A percentile compares a stretch with the other conserved stretches of the same genome.
phyloP scores from a whole-genome alignment of 164 flowering plant species.

The Cinnamomum chago region DNA sequence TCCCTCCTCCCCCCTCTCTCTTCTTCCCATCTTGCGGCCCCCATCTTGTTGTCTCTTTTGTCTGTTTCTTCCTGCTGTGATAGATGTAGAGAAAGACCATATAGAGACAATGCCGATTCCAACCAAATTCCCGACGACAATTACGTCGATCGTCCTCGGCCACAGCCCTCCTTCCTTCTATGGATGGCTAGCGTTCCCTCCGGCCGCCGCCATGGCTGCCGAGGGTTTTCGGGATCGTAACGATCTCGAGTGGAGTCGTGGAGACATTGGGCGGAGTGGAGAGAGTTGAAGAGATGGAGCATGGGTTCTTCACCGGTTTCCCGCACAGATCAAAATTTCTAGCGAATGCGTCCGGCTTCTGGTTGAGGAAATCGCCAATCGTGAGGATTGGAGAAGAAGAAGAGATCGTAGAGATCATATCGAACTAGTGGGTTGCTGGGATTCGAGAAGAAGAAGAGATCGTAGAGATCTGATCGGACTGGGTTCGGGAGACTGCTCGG shows the following conservation, averaged over 20 bases:
- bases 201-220: background rate
- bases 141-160: constrained; percentile 3
- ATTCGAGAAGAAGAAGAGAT: constrained; percentile 11
- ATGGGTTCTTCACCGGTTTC: constrained; percentile 51
- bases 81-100: background rate
- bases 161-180: background rate
- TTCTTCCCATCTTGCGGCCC: too few relatives aligned
- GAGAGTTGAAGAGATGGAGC: constrained; percentile 50
- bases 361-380: constrained; percentile 34
- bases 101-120: constrained; percentile 2
- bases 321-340: constrained; percentile 75
- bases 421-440: too few relatives aligned
- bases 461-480: too few relatives aligned
- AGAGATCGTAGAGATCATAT: too few relatives aligned
- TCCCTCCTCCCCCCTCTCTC: too few relatives aligned
- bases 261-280: constrained; percentile 40
- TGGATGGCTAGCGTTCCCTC: background rate
- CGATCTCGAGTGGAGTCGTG: constrained; percentile 7
- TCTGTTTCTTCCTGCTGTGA: too few relatives aligned
- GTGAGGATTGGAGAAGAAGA: too few relatives aligned
- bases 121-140: constrained; percentile 5
- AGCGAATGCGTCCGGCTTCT: constrained; percentile 40
- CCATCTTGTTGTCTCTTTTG: background rate
- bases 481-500: too few relatives aligned
- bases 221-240: constrained; percentile 1